A percentile compares a stretch with the other conserved stretches of the same genome.
Evolutionary conservation across 2,329 filamentous ascomycete species (phyloP).

Genomic region (Coleophoma crateriformis): DNA sequence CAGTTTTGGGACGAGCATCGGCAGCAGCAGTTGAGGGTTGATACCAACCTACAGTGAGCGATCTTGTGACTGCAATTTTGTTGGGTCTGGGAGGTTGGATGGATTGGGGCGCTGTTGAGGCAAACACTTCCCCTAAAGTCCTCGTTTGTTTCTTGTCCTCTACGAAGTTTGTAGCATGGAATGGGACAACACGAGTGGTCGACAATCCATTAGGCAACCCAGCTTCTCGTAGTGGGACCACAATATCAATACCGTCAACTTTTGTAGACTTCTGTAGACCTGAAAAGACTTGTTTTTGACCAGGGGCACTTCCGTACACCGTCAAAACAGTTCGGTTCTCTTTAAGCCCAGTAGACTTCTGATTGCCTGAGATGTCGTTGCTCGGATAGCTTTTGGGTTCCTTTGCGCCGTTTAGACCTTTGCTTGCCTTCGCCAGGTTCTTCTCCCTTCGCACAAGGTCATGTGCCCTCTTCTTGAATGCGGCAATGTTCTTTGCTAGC

Average conservation of each 20-base stretch:
- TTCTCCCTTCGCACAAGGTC: slow-evolving; percentile 58
- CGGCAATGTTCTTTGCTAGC: slow-evolving; percentile 17
- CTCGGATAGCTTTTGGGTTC: slow-evolving; percentile 6
- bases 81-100: slow-evolving; percentile 67
- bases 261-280: slow-evolving; percentile 60
- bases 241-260: slow-evolving; percentile 25
- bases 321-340: slow-evolving; percentile 62
- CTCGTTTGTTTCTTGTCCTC: slow-evolving; percentile 48
- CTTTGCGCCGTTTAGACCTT: slow-evolving; percentile 17
- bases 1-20: slow-evolving; percentile 33
- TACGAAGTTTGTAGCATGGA: slow-evolving; percentile 31
- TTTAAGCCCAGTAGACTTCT: slow-evolving; percentile 31
- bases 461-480: slow-evolving; percentile 58
- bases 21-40: slow-evolving; percentile 22
- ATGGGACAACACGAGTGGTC: slow-evolving; percentile 58
- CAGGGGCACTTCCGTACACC: slow-evolving; percentile 68
- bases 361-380: slow-evolving; percentile 14
- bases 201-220: slow-evolving; percentile 71
- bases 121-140: slow-evolving; percentile 70
- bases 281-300: slow-evolving; percentile 77
- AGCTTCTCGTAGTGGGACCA: slow-evolving; percentile 52
- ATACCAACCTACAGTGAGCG: slow-evolving; percentile 42
- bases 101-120: slow-evolving; percentile 59
- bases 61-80: slow-evolving; percentile 61
- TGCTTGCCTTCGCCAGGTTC: slow-evolving; percentile 37